Base-by-base conservation (phyloP, 2,329 filamentous ascomycete species). In the Colletotrichum caudatum region DNA sequence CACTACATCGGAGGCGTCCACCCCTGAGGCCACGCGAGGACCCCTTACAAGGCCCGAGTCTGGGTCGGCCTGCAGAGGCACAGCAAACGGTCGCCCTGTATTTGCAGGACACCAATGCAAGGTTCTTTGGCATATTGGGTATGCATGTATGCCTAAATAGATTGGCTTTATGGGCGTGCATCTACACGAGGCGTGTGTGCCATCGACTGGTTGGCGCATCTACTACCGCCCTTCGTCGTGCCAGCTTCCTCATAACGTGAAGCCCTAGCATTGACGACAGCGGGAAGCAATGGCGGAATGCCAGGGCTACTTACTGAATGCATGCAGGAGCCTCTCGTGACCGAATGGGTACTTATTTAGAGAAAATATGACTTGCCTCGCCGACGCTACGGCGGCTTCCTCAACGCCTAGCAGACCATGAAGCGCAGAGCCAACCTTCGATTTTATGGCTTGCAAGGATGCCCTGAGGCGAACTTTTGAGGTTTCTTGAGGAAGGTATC, bases 11-110 rank as follows among this genome's bases (percentile, higher is more conserved):
- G 33, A 7, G 23, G 18, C 14, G 7, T 33, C 59, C 12, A 51
- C 59, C 48, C 59, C 46, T 18, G 46, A 51, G 41, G 46, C 59
- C 59, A 50, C 59, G 59, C 33, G 59, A 18, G 29, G 33, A 5
- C 20, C n/a, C n/a, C 29, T 37, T 11, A 20, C 44, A 50, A 35
- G 20, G n/a, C 44, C 33, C 16, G 44, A 51, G 59, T 14, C 59
- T 11, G 6, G n/a, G 41, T 41, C 16, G 51, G 26, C n/a, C n/a
- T 46, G 33, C 58, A 44, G 46, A 33, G 59, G 16, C 20, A 26
- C n/a, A 39, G 16, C 41, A 14, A 18, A 16, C 41, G 29, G 33
- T 18, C 44, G 29, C 14, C 29, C 26, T 29, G 26, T 20, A 26
- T 5, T 16, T 29, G 16, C n/a, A 57, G 26, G 35, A n/a, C 37